phyloP scores from a whole-genome alignment of 2,329 filamentous ascomycete species.

The Phialophora expanda region DNA sequence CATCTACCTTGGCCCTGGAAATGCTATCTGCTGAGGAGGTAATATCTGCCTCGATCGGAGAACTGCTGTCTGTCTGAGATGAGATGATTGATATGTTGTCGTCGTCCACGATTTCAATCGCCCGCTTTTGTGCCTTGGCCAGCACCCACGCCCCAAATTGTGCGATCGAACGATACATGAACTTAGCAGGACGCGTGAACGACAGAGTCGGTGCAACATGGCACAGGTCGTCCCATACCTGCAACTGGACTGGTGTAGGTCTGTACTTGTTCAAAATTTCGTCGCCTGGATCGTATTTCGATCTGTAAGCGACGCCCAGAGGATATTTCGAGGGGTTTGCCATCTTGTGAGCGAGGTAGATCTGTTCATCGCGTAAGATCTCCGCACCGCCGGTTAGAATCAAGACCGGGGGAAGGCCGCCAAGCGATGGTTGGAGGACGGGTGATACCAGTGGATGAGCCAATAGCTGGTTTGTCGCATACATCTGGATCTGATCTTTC shows the following conservation, averaged over 20 bases:
- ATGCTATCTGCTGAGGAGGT: slow-evolving; percentile 30
- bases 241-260: slow-evolving; percentile 89
- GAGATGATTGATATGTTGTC: slow-evolving; percentile 78
- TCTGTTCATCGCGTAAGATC: slow-evolving; percentile 88
- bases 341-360: slow-evolving; percentile 93
- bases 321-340: slow-evolving; percentile 80
- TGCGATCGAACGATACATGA: slow-evolving; percentile 90
- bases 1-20: slow-evolving; percentile 35
- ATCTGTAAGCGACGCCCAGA: slow-evolving; percentile 67
- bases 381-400: slow-evolving; percentile 89
- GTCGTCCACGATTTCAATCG: slow-evolving; percentile 81
- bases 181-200: slow-evolving; percentile 93
- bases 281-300: slow-evolving; percentile 64
- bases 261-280: slow-evolving; percentile 67
- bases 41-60: slow-evolving; percentile 30
- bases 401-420: slow-evolving; percentile 84
- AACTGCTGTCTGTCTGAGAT: slow-evolving; percentile 55
- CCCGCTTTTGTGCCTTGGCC: slow-evolving; percentile 76
- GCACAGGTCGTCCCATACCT: slow-evolving; percentile 95
- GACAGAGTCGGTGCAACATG: slow-evolving; percentile 92
- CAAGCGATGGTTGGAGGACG: slow-evolving; percentile 82
- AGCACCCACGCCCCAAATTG: slow-evolving; percentile 94
- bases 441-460: slow-evolving; percentile 90
- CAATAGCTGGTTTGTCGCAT: slow-evolving; percentile 81
- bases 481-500: slow-evolving; percentile 91